Evolutionary conservation across 139 green algal genomes (phyloP).

Genomic region (Eudorina sp.): DNA sequence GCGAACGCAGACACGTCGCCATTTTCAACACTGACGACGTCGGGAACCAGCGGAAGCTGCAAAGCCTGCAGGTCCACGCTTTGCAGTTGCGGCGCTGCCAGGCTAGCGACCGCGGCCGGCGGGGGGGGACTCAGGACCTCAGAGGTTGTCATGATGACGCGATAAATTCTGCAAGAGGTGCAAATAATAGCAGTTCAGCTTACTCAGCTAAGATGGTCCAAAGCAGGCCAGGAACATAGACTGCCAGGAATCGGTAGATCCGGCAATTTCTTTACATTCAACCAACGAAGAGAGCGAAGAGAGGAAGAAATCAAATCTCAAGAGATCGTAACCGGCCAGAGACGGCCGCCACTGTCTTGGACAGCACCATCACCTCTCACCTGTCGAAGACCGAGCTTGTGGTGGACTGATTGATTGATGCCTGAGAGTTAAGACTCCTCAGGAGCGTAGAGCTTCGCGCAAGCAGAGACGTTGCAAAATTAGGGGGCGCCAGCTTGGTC

Average conservation of each 20-base stretch:
- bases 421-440: slow-evolving; percentile 21
- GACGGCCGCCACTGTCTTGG: neutral
- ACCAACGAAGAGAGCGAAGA: too few relatives aligned
- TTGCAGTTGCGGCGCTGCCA: slow-evolving; percentile 37
- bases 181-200: neutral
- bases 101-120: slow-evolving; percentile 30
- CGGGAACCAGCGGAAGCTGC: slow-evolving; percentile 4
- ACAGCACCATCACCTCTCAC: neutral
- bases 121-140: slow-evolving; percentile 48
- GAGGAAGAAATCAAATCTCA: too few relatives aligned
- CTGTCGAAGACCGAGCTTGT: slow-evolving; percentile 9
- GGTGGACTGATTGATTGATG: neutral
- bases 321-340: too few relatives aligned
- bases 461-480: slow-evolving; percentile 18
- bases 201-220: too few relatives aligned
- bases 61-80: slow-evolving; percentile 20
- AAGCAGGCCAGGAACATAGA: too few relatives aligned
- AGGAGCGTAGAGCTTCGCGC: slow-evolving; percentile 33
- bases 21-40: slow-evolving; percentile 23
- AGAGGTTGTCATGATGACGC: slow-evolving; percentile 46
- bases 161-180: neutral
- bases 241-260: too few relatives aligned
- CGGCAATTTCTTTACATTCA: too few relatives aligned
- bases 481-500: slow-evolving; percentile 36
- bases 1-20: slow-evolving; percentile 13